Base-by-base conservation (phyloP, 371 early-diverging fungal genomes). In the Mortierella sp. region DNA sequence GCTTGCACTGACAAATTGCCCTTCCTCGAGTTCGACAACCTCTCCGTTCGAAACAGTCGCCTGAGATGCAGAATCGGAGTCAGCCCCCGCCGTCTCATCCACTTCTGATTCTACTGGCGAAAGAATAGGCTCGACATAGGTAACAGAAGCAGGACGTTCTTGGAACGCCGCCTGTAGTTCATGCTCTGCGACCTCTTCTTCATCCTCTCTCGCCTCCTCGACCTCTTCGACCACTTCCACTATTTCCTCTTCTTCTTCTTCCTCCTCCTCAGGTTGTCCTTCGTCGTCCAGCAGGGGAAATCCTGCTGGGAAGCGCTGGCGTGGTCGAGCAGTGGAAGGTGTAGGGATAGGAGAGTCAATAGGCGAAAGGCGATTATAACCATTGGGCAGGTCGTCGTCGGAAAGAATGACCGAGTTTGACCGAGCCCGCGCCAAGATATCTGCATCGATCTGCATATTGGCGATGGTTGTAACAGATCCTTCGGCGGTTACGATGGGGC, bases 291-390 rank as follows among this genome's bases (percentile, higher is more conserved):
- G 16, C 28, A 84, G 81, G 7, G 76, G 75, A 26, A 84, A 63
- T 1, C 84, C 81, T 10, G 81, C 79, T n/a, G 84, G 84, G 78
- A 84, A 84, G 0, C 84, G 81, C n/a, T 63, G 75, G 21, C 79
- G 75, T 54, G 84, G 84, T 57, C 84, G 81, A 13, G 81, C 81
- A 24, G 81, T 84, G 4, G 84, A 84, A 0, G 84, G 84, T n/a
- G 84, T 84, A 14, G 84, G 84, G 11, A 81, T 81, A 34, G 84
- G 84, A 3, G 84, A 84, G 48, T 84, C 84, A 13, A 84, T 48
- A 3, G 84, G 84, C 16, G 84, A 84, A n/a, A 77, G 63, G 24
- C 31, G 74, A 24, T 55, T 78, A 21, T 72, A 48, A 24, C 45
- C 71, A 42, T 2, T 45, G 31, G 52, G 72, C 2, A 76, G 21